These are phyloP conservation scores for Fusarium humuli DNA, from an alignment of 2,329 filamentous ascomycete species.

Conservation along the genomic window DNA sequence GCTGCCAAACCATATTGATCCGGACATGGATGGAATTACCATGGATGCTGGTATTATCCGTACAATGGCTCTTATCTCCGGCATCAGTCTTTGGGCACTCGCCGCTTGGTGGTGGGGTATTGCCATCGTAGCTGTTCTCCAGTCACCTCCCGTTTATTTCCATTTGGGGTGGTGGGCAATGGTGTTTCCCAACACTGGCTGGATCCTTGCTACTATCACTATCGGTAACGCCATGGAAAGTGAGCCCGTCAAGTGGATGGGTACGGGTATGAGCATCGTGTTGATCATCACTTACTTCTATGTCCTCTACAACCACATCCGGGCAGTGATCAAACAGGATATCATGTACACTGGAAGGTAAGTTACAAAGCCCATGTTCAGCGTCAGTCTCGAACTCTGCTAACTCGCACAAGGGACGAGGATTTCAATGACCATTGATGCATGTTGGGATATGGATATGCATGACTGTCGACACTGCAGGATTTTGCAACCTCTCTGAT, in stretches of 20 bases:
- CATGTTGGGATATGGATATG: background rate
- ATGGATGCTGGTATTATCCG: conserved; percentile 3
- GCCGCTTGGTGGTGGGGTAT: conserved; percentile 14
- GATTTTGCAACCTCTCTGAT: background rate
- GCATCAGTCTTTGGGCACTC: conserved; percentile 1
- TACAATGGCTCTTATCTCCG: conserved; percentile 1
- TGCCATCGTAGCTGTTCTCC: background rate
- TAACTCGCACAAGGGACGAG: background rate
- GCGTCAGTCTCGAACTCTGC: background rate
- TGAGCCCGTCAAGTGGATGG: conserved; percentile 11
- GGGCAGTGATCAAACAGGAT: conserved; percentile 2
- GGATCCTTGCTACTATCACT: conserved; percentile 8
- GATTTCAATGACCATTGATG: conserved; percentile 9
- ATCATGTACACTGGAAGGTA: conserved; percentile 17
- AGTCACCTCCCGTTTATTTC: conserved; percentile 2
- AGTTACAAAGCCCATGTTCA: background rate
- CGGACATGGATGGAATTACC: background rate
- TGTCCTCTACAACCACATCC: background rate
- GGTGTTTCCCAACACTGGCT: conserved; percentile 8
- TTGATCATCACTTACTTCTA: conserved; percentile 9
- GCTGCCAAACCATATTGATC: background rate
- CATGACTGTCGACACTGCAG: background rate
- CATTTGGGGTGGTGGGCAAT: conserved; percentile 1
- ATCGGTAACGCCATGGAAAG: background rate
- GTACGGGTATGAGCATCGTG: conserved; percentile 9